Evolutionary conservation across 2,329 filamentous ascomycete species (phyloP), one percentile per base, ranked within the genome.

Genomic region (Aspergillus versicolor): DNA sequence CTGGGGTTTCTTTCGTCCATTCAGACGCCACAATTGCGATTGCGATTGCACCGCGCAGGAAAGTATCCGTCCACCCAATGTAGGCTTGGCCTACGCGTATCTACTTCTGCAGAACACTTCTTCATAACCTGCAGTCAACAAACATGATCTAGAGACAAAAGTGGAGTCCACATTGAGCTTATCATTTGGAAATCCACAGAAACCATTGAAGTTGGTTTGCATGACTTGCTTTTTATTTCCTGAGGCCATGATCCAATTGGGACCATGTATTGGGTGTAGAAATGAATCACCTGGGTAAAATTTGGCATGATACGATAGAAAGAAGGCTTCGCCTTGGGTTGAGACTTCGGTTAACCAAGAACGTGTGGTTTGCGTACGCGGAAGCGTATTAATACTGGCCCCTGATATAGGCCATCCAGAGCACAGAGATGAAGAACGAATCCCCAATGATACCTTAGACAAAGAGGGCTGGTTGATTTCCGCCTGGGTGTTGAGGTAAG

Each of bases 111-210:
- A 37, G 34, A n/a, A 5, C 12, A n/a, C 15, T 17, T 47, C n/a
- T 11, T 19, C n/a, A 45, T 45, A 21, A 42, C 45, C 17, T 34
- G 45, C 45, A 43, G 24, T 7, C 24, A 32, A 24, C 44, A 37
- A 43, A 37, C 34, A 13, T 13, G 34, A 37, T 37, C 34, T 37
- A 7, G 12, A 37, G 34, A 37, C 5, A 37, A n/a, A 7, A 45
- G 32, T 48, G 50, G 49, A 45, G 49, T 40, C 21, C 3, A 21
- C 34, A 27, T 54, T 50, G 50, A 57, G 55, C 50, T 57, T 54
- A 54, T 45, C 53, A 21, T 49, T 44, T 44, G 46, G 19, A n/a
- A 48, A 13, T 27, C 15, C 51, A 47, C 42, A 46, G 43, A 30
- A 17, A 43, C 15, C 32, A 17, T 30, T 42, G 19, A 42, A 44